These are phyloP conservation scores for Scheffersomyces illinoinensis DNA, from an alignment of 1,139 yeast genomes.

Conservation along the genomic window DNA sequence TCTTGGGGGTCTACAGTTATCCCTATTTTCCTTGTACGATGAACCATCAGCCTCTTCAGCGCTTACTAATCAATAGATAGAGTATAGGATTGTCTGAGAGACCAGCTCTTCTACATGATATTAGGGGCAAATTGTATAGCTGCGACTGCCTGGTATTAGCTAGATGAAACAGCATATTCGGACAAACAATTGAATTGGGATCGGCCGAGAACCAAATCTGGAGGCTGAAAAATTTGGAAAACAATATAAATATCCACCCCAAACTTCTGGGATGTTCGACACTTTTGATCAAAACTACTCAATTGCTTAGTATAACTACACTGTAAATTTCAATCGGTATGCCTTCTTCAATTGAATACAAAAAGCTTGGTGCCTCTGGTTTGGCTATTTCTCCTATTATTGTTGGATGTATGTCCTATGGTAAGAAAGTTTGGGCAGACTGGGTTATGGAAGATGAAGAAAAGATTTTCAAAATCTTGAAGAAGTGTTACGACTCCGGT, in stretches of 20 bases:
- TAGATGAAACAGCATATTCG: too few relatives aligned
- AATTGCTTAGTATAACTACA: too few relatives aligned
- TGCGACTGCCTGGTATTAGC: too few relatives aligned
- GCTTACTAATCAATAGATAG: not conserved
- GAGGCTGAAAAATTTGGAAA: not conserved
- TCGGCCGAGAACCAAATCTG: not conserved
- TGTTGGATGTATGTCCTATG: conserved; percentile 61
- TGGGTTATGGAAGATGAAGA: conserved; percentile 48
- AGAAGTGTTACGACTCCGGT: conserved; percentile 50
- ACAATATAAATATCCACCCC: not conserved
- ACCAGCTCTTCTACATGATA: too few relatives aligned
- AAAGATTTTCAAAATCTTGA: conserved; percentile 35
- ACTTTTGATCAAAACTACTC: too few relatives aligned
- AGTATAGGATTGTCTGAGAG: not conserved
- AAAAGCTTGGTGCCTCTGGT: conserved; percentile 49
- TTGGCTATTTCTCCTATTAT: conserved; percentile 51
- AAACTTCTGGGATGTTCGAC: not conserved
- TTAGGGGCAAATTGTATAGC: too few relatives aligned
- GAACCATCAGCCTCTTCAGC: not conserved
- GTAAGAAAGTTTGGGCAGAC: conserved; percentile 44
- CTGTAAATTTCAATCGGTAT: not conserved
- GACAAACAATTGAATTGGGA: not conserved
- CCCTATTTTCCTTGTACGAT: not conserved
- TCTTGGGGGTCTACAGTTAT: not conserved
- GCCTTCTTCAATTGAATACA: conserved; percentile 4